Conservation (phyloP, 2,329 filamentous ascomycete species). For the Venturia carpophila region DNA sequence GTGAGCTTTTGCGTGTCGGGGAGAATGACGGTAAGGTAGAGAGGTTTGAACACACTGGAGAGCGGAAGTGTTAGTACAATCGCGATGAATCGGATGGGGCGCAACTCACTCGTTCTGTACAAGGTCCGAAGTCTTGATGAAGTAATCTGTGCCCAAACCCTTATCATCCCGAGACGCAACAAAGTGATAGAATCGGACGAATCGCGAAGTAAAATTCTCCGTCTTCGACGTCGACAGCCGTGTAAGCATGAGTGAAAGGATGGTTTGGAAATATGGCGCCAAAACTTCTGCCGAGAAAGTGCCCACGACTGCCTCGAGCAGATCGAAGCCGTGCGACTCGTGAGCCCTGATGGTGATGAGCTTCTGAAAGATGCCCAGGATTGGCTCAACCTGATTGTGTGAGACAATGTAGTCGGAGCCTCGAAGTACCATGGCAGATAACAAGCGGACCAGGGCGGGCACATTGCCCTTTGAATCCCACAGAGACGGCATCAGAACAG, state of each 20-base stretch:
- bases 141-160: conserved; percentile 87
- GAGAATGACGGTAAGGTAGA: conserved; percentile 83
- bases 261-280: conserved; percentile 68
- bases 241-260: conserved; percentile 75
- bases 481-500: conserved; percentile 69
- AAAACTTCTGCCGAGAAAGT: conserved; percentile 67
- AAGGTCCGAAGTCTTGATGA: conserved; percentile 74
- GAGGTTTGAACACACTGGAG: conserved; percentile 63
- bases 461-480: conserved; percentile 94
- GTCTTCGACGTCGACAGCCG: conserved; percentile 64
- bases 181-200: conserved; percentile 91
- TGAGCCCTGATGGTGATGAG: conserved; percentile 74
- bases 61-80: conserved; percentile 22
- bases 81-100: not conserved
- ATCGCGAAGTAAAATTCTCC: conserved; percentile 77
- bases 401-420: conserved; percentile 64
- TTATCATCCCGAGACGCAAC: conserved; percentile 70
- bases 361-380: conserved; percentile 94
- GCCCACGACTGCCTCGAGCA: conserved; percentile 72
- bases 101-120: conserved; percentile 58
- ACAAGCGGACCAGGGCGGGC: conserved; percentile 76
- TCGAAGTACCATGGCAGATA: conserved; percentile 76
- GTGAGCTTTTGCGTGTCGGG: conserved; percentile 82
- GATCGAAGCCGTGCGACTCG: conserved; percentile 79
- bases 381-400: conserved; percentile 74